Evolutionary conservation across 129 eudicot genomes (phyloP).

Genomic region (Artemisia argyi): DNA sequence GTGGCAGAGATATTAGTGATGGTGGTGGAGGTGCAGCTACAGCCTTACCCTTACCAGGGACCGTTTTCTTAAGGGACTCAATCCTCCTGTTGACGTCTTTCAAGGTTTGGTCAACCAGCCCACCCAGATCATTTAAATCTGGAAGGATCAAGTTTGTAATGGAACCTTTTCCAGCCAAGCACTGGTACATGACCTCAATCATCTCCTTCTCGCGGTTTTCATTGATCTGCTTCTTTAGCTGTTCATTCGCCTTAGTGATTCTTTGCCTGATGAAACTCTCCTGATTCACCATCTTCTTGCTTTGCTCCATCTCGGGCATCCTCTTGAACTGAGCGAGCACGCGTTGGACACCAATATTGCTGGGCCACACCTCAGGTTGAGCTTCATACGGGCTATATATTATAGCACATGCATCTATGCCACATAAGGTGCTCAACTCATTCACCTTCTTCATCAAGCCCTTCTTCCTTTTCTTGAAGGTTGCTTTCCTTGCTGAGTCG

Average conservation of each 20-base stretch:
- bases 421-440: slow-evolving; percentile 42
- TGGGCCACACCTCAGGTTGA: slow-evolving; percentile 44
- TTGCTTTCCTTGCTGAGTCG: slow-evolving; percentile 39
- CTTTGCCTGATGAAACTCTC: slow-evolving; percentile 37
- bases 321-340: slow-evolving; percentile 33
- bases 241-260: slow-evolving; percentile 33
- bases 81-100: slow-evolving; percentile 39
- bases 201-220: slow-evolving; percentile 60
- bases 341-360: slow-evolving; percentile 26
- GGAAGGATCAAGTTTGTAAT: slow-evolving; percentile 37
- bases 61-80: slow-evolving; percentile 32
- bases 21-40: slow-evolving; percentile 5
- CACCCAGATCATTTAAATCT: slow-evolving; percentile 48
- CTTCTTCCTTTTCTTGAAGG: slow-evolving; percentile 46
- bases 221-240: slow-evolving; percentile 34
- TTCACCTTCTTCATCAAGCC: slow-evolving; percentile 46
- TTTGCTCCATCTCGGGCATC: slow-evolving; percentile 45
- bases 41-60: slow-evolving; percentile 11
- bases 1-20: slow-evolving; percentile 8
- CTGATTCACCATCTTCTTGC: slow-evolving; percentile 46
- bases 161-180: slow-evolving; percentile 46
- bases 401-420: slow-evolving; percentile 36
- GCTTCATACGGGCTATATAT: slow-evolving; percentile 32
- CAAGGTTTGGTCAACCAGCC: slow-evolving; percentile 45
- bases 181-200: slow-evolving; percentile 52